Conservation (phyloP, 2,329 filamentous ascomycete genomes). For the Colletotrichum chlorophyti region DNA sequence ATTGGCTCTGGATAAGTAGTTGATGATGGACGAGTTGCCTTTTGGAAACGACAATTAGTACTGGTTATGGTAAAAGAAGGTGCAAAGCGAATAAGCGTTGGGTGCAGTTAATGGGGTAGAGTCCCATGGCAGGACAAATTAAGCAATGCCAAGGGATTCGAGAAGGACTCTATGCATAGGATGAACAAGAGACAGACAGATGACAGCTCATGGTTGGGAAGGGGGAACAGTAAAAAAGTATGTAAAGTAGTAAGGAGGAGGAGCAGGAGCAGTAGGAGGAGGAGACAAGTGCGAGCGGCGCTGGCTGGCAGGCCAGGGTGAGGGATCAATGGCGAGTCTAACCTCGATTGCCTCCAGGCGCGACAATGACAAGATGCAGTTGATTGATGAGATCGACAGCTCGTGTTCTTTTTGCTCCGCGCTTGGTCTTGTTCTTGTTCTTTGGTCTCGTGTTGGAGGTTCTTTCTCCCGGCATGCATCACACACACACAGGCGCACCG, state of each 20-base stretch:
- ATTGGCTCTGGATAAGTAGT: constrained; percentile 57
- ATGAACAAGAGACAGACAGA: background rate
- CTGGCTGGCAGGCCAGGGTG: constrained; percentile 28
- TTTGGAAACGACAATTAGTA: constrained; percentile 19
- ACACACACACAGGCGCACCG: constrained; percentile 28
- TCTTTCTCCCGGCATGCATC: constrained; percentile 17
- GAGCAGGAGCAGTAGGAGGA: background rate
- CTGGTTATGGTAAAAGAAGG: constrained; percentile 29
- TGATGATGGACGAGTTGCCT: constrained; percentile 48
- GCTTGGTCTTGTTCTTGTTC: constrained; percentile 10
- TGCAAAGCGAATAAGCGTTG: constrained; percentile 5
- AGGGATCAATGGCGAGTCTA: constrained; percentile 30
- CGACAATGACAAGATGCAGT: constrained; percentile 23
- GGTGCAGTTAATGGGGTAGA: background rate
- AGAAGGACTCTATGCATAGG: constrained; percentile 2
- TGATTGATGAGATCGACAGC: constrained; percentile 25
- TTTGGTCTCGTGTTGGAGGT: constrained; percentile 22
- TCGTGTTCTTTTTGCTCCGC: constrained; percentile 19
- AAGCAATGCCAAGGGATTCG: constrained; percentile 3
- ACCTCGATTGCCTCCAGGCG: constrained; percentile 29
- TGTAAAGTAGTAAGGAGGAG: background rate
- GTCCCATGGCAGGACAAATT: background rate
- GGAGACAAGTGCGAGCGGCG: constrained; percentile 24
- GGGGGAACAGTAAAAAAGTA: background rate
- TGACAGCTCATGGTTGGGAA: background rate